Base-by-base conservation (phyloP, 2,329 filamentous ascomycete species). In the Cytospora chrysosperma region DNA sequence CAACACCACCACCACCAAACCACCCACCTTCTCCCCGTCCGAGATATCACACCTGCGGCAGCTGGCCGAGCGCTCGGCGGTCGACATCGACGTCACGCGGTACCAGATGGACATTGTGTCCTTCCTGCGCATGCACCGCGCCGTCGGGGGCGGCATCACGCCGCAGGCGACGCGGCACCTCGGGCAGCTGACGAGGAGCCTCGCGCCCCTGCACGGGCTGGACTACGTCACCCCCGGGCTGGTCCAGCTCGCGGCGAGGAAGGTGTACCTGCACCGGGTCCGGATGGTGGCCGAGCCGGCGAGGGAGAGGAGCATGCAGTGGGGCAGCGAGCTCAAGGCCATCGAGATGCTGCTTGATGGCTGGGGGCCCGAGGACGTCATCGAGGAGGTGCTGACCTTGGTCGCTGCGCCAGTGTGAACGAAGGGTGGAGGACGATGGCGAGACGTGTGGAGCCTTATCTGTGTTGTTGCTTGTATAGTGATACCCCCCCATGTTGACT, bases 51-150 rank as follows among this genome's bases (percentile, higher is more conserved):
- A 79, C 5, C 79, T 96, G 2, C 81, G 85, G 3, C 77, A 80
- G n/a, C 79, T 86, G 3, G 83, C 84, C 61, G 77, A 82, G 2
- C 72, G 81, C 3, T 86, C 90, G 17, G 83, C 81, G 49, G 79
- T 93, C 28, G 90, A 88, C 63, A 84, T 93, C 24, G 93, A 97
- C 68, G 85, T 97, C 2, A 81, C 86, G 63, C 87, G 91, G 51
- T 98, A 98, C 75, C 84, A 94, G 64, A 89, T 94, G 80, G 94
- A 98, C 75, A 86, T 98, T 43, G 80, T 94, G 57, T 86, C 93
- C 3, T 97, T 96, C 73, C 82, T 98, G 68, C 88, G 95, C 30
- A 84, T 96, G 74, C 93, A 96, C 75, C 89, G 94, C 59, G 93
- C 92, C 56, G 90, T 97, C 28, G 85, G 85, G 21, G 86, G 89